Evolutionary conservation across 2,329 filamentous ascomycete species (phyloP).

Genomic region (Alternaria sp.): DNA sequence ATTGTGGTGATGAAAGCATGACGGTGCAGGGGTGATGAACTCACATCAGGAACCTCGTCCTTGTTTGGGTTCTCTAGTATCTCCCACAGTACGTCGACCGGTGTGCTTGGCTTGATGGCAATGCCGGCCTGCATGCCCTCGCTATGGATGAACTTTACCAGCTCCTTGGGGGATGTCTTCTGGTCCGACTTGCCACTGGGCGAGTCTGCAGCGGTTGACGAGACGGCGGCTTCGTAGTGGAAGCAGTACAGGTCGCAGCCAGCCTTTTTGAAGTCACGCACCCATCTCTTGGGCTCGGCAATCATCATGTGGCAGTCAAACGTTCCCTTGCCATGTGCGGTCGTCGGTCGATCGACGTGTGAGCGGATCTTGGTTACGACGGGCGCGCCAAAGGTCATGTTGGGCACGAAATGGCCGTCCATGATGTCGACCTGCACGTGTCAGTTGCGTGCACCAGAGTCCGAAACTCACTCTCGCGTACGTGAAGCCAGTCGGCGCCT

Average conservation of each 20-base stretch:
- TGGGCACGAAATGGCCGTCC: constrained; percentile 99
- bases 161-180: constrained; percentile 81
- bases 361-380: constrained; percentile 93
- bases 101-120: constrained; percentile 92
- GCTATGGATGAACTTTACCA: constrained; percentile 91
- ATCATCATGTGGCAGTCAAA: constrained; percentile 99
- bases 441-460: constrained; percentile 53
- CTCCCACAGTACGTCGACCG: constrained; percentile 91
- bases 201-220: constrained; percentile 81
- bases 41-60: constrained; percentile 86
- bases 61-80: constrained; percentile 78
- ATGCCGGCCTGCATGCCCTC: constrained; percentile 90
- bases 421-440: constrained; percentile 96
- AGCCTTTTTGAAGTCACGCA: constrained; percentile 90
- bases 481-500: constrained; percentile 69
- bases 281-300: constrained; percentile 98
- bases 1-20: constrained; percentile 18
- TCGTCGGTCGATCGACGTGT: constrained; percentile 79
- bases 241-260: constrained; percentile 99
- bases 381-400: constrained; percentile 95
- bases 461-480: constrained; percentile 30
- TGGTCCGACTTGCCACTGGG: constrained; percentile 74
- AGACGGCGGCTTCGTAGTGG: constrained; percentile 94
- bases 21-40: constrained; percentile 48
- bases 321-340: constrained; percentile 80